Evolutionary conservation across 176 grass and related monocot species (phyloP).

Genomic region (Guadua angustifolia): DNA sequence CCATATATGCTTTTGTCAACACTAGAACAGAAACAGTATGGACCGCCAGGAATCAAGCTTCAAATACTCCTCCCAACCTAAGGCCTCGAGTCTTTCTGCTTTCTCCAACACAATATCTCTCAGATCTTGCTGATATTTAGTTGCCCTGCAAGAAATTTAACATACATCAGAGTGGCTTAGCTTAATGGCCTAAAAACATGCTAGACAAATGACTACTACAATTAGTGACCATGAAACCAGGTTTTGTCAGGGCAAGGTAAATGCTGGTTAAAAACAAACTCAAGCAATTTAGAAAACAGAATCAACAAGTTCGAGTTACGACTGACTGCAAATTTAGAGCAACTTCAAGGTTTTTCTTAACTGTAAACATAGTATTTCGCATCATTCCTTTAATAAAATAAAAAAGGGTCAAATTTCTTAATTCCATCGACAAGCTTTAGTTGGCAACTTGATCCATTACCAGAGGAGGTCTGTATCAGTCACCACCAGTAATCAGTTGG

Average conservation of each 20-base stretch:
- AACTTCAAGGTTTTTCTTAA: background rate
- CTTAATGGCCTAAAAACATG: background rate
- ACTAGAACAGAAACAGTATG: background rate
- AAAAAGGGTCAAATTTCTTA: background rate
- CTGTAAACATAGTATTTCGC: background rate
- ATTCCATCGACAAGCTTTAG: background rate
- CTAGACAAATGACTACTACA: constrained; percentile 4
- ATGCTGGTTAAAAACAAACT: background rate
- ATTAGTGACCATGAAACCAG: background rate
- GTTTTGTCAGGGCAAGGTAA: background rate
- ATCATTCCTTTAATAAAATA: background rate
- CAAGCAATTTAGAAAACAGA: background rate
- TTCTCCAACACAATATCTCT: constrained; percentile 67
- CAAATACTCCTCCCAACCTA: constrained; percentile 68
- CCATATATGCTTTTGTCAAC: background rate
- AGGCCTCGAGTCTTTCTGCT: constrained; percentile 71
- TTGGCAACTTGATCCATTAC: background rate
- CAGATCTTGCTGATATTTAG: constrained; percentile 65
- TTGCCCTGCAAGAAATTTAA: constrained; percentile 47
- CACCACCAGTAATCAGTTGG: constrained; percentile 4
- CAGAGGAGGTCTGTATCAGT: background rate
- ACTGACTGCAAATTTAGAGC: background rate
- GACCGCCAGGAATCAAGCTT: constrained; percentile 28
- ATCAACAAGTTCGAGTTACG: background rate
- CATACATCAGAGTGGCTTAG: constrained; percentile 8